Evolutionary conservation across 2,329 filamentous ascomycete genomes (phyloP), one percentile per base, ranked within the genome.

Genomic region (Arthroderma sp.): DNA sequence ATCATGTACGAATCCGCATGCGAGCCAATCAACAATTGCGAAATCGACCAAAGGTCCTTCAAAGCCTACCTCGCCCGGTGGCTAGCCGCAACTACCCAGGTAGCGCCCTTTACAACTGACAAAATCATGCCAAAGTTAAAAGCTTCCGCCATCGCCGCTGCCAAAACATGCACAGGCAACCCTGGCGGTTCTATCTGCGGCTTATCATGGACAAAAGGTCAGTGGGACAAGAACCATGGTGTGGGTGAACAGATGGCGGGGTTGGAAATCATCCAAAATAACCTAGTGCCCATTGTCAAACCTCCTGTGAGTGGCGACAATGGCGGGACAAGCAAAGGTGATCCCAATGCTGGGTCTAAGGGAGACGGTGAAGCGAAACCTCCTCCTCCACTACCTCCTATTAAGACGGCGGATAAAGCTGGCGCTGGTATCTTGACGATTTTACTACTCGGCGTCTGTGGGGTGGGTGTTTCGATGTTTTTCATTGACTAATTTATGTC

Each of bases 221-320:
- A 53, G 2, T 84, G 69, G 53, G 75, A 79, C 50, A 72, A 72
- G 37, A 73, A 68, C 47, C 69, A 66, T 8, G 81, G 81, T 44
- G 78, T 85, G 6, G 75, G 82, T 36, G 70, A 82, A 59, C 77
- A 84, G 68, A 82, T 85, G 73, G 79, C 74, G 53, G 79, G 77
- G 0, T 66, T 83, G 28, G 72, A 75, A 28, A 72, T 80, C 8
- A 65, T 85, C 51, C 77, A 77, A 60, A 78, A 78, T 46, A 74
- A 72, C 37, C 65, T 83, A 7, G 62, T 77, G 36, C 59, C 66
- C 36, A 57, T 60, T n/a, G 62, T 64, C 2, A 58, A 63, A 22
- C 61, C 61, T 1, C 72, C 77, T 0, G 65, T 73, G 9, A 79
- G 77, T 0, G 66, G 67, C 0, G 57, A 64, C 3, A 74, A 70